Percentiles rank a stretch among this genome's conserved stretches.
Evolutionary conservation across 345 rosid genomes (phyloP).

Genomic region (Carallia brachiata): DNA sequence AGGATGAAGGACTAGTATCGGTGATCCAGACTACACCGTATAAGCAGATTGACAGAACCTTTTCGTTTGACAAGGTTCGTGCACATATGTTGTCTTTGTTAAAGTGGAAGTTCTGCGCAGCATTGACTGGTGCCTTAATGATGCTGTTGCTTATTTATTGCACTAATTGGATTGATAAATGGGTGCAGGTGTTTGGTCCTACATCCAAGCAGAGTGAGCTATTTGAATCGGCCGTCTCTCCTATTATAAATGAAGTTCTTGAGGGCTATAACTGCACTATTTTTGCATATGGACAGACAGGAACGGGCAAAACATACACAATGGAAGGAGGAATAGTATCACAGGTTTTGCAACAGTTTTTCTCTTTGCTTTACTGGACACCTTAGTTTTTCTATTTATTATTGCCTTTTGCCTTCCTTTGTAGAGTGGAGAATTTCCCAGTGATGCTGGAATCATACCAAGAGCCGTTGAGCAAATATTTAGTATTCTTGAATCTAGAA

Average conservation of each 20-base stretch:
- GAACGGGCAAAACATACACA: constrained; percentile 96
- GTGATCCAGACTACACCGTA: not conserved
- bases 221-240: constrained; percentile 32
- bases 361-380: not conserved
- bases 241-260: constrained; percentile 91
- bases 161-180: not conserved
- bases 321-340: constrained; percentile 87
- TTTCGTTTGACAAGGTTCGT: not conserved
- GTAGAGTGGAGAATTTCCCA: constrained; percentile 95
- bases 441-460: constrained; percentile 96
- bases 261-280: constrained; percentile 98
- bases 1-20: not conserved
- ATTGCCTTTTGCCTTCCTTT: constrained; percentile 6
- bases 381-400: not conserved
- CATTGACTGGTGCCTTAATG: not conserved
- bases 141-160: not conserved
- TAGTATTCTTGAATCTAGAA: constrained; percentile 78
- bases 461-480: constrained; percentile 90
- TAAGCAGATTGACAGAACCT: not conserved
- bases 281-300: constrained; percentile 98
- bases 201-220: constrained; percentile 3
- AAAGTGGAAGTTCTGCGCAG: not conserved
- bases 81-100: not conserved
- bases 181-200: constrained; percentile 14
- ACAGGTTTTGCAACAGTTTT: constrained; percentile 24